These are phyloP conservation scores for Trichoderma lentiforme DNA, from an alignment of 2,329 filamentous ascomycete genomes.

Conservation along the genomic window DNA sequence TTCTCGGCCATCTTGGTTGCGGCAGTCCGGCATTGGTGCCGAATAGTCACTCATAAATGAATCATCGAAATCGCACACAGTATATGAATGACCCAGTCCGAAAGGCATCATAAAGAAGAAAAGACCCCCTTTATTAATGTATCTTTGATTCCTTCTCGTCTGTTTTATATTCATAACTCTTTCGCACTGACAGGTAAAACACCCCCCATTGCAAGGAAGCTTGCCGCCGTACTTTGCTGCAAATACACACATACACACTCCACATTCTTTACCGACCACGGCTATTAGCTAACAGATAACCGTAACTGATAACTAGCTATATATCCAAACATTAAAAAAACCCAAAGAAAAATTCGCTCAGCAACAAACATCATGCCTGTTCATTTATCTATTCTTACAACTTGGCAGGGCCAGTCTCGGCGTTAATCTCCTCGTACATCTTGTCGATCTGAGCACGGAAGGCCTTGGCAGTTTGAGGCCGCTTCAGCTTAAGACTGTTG, in stretches of 20 bases:
- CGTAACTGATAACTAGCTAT: neutral
- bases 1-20: no score
- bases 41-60: no score
- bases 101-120: neutral
- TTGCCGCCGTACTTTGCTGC: neutral
- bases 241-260: neutral
- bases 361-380: neutral
- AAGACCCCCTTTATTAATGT: neutral
- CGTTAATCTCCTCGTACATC: slow-evolving; percentile 55
- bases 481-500: slow-evolving; percentile 57
- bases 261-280: neutral
- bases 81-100: neutral
- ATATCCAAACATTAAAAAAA: neutral
- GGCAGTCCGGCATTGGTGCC: no score
- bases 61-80: neutral
- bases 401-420: slow-evolving; percentile 37
- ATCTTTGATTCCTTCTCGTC: neutral
- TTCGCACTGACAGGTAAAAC: neutral
- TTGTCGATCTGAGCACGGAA: slow-evolving; percentile 52
- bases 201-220: neutral
- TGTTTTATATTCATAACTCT: neutral
- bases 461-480: slow-evolving; percentile 52
- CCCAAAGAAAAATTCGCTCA: neutral
- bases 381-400: slow-evolving; percentile 34
- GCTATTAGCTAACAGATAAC: neutral